Evolutionary conservation across 257 asterid genomes (phyloP), one percentile per base, ranked within the genome.

Genomic region (Osmanthus fragrans): DNA sequence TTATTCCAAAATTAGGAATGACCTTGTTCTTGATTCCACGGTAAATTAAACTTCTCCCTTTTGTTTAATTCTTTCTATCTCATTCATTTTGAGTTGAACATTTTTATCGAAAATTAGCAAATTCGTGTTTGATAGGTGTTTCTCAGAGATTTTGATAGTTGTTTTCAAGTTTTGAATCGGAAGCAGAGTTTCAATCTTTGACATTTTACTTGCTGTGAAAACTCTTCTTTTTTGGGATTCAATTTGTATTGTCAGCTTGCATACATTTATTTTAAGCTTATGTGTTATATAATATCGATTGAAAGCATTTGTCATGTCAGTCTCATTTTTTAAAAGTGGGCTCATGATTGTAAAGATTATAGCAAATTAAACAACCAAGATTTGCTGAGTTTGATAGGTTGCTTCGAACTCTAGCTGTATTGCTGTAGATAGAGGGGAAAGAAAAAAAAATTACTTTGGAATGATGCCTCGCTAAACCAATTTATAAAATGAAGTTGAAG

Each of bases 101-200:
- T 58, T 58, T 36, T 19, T 25, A 51, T 51, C 21, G 23, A 18
- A 51, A 18, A 16, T n/a, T 51, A 1, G 18, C 3, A 58, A 16
- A 58, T 58, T 58, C 66, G 21, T 58, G 29, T 58, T 58, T 8
- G 4, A 19, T 60, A 7, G 16, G 16, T 21, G 1, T 7, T 60
- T 23, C 32, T 10, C 32, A 7, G 33, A 60, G 15, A 25, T 60
- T 60, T 25, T 60, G 68, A 60, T 10, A 2, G 30, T 25, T 10
- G 18, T 11, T 60, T 60, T 60, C 11, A 25, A 23, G 58, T 51
- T 16, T 75, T 72, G 77, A 63, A 71, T 60, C 65, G 70, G 72
- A 18, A 67, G 76, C 66, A 33, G 75, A 71, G 58, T 39, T 73
- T 73, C 47, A 68, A 45, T 67, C 54, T 76, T 54, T 12, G 66